Evolutionary conservation across 306 rosid species (phyloP).

Genomic region (Abrus precatorius): DNA sequence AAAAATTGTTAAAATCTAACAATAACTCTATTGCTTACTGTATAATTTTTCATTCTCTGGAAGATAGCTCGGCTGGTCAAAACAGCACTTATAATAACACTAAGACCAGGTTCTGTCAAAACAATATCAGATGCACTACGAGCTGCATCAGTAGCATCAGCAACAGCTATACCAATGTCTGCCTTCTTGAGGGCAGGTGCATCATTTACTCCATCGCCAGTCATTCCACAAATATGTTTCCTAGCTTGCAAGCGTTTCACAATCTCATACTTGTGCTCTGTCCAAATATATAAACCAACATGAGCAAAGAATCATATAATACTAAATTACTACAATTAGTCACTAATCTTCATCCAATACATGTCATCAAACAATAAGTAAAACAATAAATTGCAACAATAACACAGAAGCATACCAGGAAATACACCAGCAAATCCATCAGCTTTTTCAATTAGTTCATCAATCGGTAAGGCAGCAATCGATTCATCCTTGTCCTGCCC

Average conservation of each 20-base stretch:
- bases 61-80: constrained; percentile 97
- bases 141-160: constrained; percentile 99
- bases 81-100: constrained; percentile 98
- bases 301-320: constrained; percentile 40
- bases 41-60: constrained; percentile 99
- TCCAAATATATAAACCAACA: constrained; percentile 41
- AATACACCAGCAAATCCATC: constrained; percentile 99
- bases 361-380: constrained; percentile 16
- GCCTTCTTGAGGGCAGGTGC: constrained; percentile 99
- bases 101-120: constrained; percentile 95
- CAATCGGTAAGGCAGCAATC: constrained; percentile 86
- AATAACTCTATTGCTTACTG: constrained; percentile 64
- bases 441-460: constrained; percentile 94
- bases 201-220: constrained; percentile 98
- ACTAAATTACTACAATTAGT: neutral
- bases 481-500: constrained; percentile 97
- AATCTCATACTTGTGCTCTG: constrained; percentile 98
- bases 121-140: constrained; percentile 99
- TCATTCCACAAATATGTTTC: constrained; percentile 99
- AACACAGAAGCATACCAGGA: constrained; percentile 71
- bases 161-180: constrained; percentile 99
- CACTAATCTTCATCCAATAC: constrained; percentile 11
- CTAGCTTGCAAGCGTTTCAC: constrained; percentile 99
- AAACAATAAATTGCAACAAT: constrained; percentile 11
- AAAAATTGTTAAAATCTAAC: neutral